These are phyloP conservation scores for Tillandsia leiboldiana DNA, from an alignment of 176 grass and related monocot genomes.

Conservation along the genomic window DNA sequence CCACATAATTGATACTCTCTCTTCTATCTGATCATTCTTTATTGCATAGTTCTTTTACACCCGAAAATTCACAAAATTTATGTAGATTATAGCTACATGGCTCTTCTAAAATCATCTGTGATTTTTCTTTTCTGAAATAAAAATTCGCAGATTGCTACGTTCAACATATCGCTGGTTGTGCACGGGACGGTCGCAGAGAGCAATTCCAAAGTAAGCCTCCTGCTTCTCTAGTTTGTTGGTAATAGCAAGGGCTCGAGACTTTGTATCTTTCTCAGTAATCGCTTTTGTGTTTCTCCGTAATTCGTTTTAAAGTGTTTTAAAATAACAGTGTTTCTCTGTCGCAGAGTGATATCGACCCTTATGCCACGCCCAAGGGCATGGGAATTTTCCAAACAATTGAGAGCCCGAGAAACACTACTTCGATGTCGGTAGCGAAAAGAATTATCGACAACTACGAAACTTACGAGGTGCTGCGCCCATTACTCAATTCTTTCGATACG, in stretches of 20 bases:
- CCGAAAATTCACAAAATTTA: too few species aligned
- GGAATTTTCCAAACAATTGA: slow-evolving; percentile 58
- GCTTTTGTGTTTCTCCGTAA: neutral
- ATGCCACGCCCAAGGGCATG: slow-evolving; percentile 64
- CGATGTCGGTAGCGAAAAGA: slow-evolving; percentile 56
- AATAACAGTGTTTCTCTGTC: slow-evolving; percentile 14
- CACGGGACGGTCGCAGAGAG: slow-evolving; percentile 65
- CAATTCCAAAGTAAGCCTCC: slow-evolving; percentile 39
- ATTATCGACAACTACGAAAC: slow-evolving; percentile 75
- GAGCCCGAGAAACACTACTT: slow-evolving; percentile 68
- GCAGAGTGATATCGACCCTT: slow-evolving; percentile 55
- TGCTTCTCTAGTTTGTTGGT: neutral
- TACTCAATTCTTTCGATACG: neutral
- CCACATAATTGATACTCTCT: neutral
- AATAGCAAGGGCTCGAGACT: neutral
- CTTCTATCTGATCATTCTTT: too few species aligned
- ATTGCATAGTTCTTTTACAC: too few species aligned
- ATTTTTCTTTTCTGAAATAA: neutral
- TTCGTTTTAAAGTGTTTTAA: neutral
- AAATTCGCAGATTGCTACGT: slow-evolving; percentile 45
- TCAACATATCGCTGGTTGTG: slow-evolving; percentile 80
- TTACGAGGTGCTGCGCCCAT: slow-evolving; percentile 47
- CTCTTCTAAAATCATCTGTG: too few species aligned
- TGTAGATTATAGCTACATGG: too few species aligned
- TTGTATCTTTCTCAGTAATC: neutral